A percentile compares a stretch with the other conserved stretches of the same genome.
phyloP scores from a whole-genome alignment of 345 rosid species.

The Aquilaria sinensis region DNA sequence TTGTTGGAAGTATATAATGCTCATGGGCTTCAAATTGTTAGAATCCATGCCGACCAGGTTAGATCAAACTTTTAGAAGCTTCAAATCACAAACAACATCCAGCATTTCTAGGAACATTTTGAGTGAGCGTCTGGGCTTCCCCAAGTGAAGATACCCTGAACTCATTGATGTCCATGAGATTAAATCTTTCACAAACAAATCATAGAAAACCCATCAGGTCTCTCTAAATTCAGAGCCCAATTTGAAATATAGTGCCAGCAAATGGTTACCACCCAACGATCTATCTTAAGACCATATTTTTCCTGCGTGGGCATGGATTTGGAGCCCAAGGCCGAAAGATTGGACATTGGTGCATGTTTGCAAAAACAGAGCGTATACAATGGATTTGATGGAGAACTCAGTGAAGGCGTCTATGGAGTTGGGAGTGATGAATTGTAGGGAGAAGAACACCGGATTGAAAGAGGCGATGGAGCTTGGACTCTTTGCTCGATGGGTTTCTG shows the following conservation, averaged over 20 bases:
- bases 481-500: slow-evolving; percentile 17
- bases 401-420: slow-evolving; percentile 27
- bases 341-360: slow-evolving; percentile 58
- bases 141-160: slow-evolving; percentile 49
- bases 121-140: slow-evolving; percentile 43
- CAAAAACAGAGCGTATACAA: slow-evolving; percentile 56
- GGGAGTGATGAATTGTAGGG: slow-evolving; percentile 44
- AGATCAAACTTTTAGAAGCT: no score
- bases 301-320: slow-evolving; percentile 57
- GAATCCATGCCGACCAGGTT: no score
- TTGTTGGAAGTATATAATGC: no score
- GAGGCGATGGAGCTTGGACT: slow-evolving; percentile 32
- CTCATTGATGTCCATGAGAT: slow-evolving; percentile 88
- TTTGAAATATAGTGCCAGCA: slow-evolving; percentile 74
- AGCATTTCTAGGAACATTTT: slow-evolving; percentile 62
- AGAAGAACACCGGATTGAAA: slow-evolving; percentile 51
- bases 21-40: no score
- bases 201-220: slow-evolving; percentile 63
- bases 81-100: slow-evolving; percentile 19
- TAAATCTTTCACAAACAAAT: slow-evolving; percentile 49
- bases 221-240: slow-evolving; percentile 47
- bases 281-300: slow-evolving; percentile 70
- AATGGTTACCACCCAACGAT: slow-evolving; percentile 67
- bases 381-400: slow-evolving; percentile 34
- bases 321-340: slow-evolving; percentile 58